These are phyloP conservation scores for Carex cristatella DNA, from an alignment of 176 grass and related monocot genomes.

Conservation along the genomic window DNA sequence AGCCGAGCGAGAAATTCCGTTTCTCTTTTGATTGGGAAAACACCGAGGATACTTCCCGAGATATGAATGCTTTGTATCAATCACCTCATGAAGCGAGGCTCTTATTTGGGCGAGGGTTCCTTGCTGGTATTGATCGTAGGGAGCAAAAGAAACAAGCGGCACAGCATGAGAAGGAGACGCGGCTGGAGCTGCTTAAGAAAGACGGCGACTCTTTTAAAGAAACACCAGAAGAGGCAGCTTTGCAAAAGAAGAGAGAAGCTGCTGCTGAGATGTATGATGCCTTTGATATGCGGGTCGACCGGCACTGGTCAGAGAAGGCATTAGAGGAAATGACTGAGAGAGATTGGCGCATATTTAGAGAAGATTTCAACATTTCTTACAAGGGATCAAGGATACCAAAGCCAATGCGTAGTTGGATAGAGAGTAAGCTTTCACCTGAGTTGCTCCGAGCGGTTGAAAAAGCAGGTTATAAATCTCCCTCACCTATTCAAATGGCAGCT, in stretches of 20 bases:
- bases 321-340: conserved; percentile 86
- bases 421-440: conserved; percentile 77
- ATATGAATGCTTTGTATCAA: conserved; percentile 92
- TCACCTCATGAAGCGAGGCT: conserved; percentile 69
- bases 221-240: conserved; percentile 53
- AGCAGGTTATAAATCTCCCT: conserved; percentile 71
- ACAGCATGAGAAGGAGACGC: conserved; percentile 70
- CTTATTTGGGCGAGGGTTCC: conserved; percentile 83
- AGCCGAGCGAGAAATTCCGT: conserved; percentile 93
- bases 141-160: conserved; percentile 94
- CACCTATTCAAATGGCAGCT: conserved; percentile 92
- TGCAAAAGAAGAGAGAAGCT: conserved; percentile 59
- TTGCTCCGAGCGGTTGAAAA: conserved; percentile 80
- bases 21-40: conserved; percentile 99
- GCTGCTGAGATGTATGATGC: conserved; percentile 77
- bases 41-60: conserved; percentile 88
- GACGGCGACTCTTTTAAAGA: conserved; percentile 47
- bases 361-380: conserved; percentile 94
- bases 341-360: conserved; percentile 94
- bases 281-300: conserved; percentile 91
- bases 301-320: conserved; percentile 84
- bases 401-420: conserved; percentile 77
- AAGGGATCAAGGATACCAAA: conserved; percentile 85
- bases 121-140: conserved; percentile 77
- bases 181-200: conserved; percentile 71